Conservation (phyloP, 208 protist genomes). For the Jaenimonas drosophilae region DNA sequence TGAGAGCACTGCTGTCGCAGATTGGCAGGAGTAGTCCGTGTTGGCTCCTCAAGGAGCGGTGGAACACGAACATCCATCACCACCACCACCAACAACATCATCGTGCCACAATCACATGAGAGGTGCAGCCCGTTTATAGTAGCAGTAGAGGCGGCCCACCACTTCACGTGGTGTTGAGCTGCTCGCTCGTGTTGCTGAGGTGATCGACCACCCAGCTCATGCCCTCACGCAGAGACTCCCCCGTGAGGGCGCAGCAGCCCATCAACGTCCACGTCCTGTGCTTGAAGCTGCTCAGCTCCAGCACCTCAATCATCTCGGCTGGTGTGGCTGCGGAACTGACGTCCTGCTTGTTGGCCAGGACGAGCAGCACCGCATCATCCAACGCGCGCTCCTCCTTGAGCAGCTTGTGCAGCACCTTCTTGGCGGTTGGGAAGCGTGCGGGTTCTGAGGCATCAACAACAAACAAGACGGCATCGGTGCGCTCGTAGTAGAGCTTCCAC, state of each 20-base stretch:
- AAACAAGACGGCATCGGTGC: constrained; percentile 92
- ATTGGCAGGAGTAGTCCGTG: too few relatives aligned
- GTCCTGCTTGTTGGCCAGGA: constrained; percentile 97
- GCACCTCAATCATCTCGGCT: constrained; percentile 71
- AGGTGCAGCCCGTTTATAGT: too few relatives aligned
- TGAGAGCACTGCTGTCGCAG: too few relatives aligned
- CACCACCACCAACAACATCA: too few relatives aligned
- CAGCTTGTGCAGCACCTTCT: constrained; percentile 79
- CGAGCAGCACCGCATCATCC: constrained; percentile 72
- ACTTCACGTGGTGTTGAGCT: too few relatives aligned
- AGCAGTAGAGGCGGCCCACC: too few relatives aligned
- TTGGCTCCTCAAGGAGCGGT: too few relatives aligned
- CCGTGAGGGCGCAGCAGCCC: constrained; percentile 88
- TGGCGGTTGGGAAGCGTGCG: constrained; percentile 52
- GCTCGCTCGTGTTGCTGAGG: constrained; percentile 8
- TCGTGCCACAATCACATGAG: too few relatives aligned
- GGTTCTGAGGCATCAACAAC: constrained; percentile 89
- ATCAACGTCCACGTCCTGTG: constrained; percentile 92
- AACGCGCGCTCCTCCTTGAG: constrained; percentile 81
- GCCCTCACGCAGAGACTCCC: constrained; percentile 84
- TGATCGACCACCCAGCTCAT: constrained; percentile 90
- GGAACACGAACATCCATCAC: too few relatives aligned
- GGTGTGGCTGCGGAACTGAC: constrained; percentile 67
- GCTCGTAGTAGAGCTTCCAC: constrained; percentile 96
- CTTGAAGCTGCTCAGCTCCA: constrained; percentile 84